Evolutionary conservation across 768 basidiomycete genomes (phyloP), one percentile per base, ranked within the genome.

Genomic region (Amanita pseudoporphyria): DNA sequence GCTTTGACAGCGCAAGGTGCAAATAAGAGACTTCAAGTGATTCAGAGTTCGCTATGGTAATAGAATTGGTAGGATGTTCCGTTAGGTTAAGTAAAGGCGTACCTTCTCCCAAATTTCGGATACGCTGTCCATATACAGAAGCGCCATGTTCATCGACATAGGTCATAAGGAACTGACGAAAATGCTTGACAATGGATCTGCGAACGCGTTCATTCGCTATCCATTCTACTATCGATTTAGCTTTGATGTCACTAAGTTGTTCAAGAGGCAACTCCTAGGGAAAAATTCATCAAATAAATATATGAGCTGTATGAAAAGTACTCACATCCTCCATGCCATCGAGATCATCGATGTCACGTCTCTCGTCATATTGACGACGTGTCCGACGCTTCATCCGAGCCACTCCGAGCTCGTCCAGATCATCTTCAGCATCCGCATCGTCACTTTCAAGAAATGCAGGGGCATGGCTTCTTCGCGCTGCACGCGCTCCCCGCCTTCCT

Each of bases 151-250:
- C 93, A 59, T 99, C 96, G 37, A 91, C 86, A 60, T 93, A 94
- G 9, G 91, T 95, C 80, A 94, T 88, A 49, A 99, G 71, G 68
- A 99, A 99, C 57, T 91, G 82, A 40, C 88, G 79, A 74, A 99
- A 98, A 65, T 97, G 90, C 54, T 84, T 81, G 57, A 87, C 78
- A 54, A 99, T 92, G 0, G 94, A 85, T 48, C 88, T 77, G 56
- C 87, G 81, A 56, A 98, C 95, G 36, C 88, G 81, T 51, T 94
- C 91, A 51, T 85, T 84, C 14, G 90, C 85, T 58, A 98, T 94
- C 96, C 96, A 99, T 65, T 98, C 96, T 19, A 87, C 86, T 50
- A 99, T 92, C 10, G 90, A 93, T 61, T 94, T 91, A 33, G 94
- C 91, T 62, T 98, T 97, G 71, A 99, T 93, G 61, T 99, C 96